phyloP scores from a whole-genome alignment of 2,329 filamentous ascomycete genomes.

The Tolypocladium sp. region DNA sequence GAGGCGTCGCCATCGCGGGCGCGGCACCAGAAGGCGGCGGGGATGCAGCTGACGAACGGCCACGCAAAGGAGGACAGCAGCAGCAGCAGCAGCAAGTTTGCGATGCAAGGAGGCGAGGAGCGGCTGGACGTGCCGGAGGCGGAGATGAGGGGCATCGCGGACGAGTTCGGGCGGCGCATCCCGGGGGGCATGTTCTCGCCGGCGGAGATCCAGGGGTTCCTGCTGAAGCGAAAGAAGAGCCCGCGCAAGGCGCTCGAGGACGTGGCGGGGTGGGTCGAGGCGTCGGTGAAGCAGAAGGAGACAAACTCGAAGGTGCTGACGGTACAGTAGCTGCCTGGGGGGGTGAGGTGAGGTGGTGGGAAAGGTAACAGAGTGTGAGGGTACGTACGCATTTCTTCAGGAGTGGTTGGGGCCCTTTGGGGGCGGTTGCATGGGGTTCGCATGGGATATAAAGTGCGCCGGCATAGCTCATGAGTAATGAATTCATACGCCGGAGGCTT shows the following conservation, averaged over 20 bases:
- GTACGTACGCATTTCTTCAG: background rate
- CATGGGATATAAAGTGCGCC: background rate
- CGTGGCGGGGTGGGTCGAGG: slow-evolving; percentile 43
- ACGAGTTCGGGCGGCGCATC: slow-evolving; percentile 42
- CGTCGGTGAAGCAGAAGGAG: slow-evolving; percentile 39
- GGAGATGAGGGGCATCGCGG: slow-evolving; percentile 35
- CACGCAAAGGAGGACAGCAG: background rate
- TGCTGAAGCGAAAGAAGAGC: slow-evolving; percentile 52
- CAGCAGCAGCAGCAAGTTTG: slow-evolving; percentile 1
- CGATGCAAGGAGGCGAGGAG: slow-evolving; percentile 5
- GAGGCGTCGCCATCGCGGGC: slow-evolving; percentile 23
- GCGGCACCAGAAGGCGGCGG: slow-evolving; percentile 2
- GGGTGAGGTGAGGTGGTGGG: background rate
- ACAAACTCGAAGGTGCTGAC: slow-evolving; percentile 36
- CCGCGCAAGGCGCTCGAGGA: slow-evolving; percentile 46
- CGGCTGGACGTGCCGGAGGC: slow-evolving; percentile 23
- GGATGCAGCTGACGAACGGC: slow-evolving; percentile 2
- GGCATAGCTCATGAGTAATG: background rate
- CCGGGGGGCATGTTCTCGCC: slow-evolving; percentile 44
- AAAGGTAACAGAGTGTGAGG: background rate
- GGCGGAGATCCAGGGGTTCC: slow-evolving; percentile 56
- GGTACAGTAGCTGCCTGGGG: slow-evolving; percentile 28
- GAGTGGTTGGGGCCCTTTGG: background rate
- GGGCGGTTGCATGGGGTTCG: background rate
- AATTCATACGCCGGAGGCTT: background rate